A percentile compares a stretch with the other conserved stretches of the same genome.
Evolutionary conservation across 345 rosid species (phyloP).

Genomic region (Rhodomyrtus tomentosa): DNA sequence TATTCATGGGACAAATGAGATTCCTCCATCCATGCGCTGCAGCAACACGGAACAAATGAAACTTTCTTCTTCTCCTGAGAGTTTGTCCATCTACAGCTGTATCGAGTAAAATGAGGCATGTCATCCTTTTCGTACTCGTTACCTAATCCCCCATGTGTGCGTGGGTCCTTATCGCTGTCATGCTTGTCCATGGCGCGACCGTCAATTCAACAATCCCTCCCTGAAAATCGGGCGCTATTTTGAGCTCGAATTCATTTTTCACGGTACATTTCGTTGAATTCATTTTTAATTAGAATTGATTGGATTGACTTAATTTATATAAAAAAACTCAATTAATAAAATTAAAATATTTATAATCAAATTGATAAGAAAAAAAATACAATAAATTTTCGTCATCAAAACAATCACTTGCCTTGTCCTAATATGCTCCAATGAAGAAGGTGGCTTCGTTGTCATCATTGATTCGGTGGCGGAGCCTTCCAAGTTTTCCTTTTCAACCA

Average conservation of each 20-base stretch:
- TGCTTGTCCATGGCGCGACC: background rate
- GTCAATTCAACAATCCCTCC: background rate
- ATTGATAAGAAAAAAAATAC: too few relatives aligned
- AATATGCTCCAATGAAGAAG: background rate
- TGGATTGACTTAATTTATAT: too few relatives aligned
- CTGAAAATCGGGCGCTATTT: background rate
- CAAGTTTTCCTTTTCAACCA: background rate
- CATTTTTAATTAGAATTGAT: too few relatives aligned
- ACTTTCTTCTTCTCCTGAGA: background rate
- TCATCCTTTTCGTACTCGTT: background rate
- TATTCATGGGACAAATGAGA: background rate
- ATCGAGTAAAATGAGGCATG: background rate
- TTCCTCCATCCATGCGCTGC: background rate
- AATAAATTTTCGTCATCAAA: background rate
- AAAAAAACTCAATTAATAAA: too few relatives aligned
- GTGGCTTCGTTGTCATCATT: background rate
- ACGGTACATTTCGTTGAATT: rapidly evolving
- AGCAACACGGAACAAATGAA: background rate
- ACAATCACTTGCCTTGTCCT: background rate
- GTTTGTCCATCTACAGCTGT: background rate
- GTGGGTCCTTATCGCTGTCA: background rate
- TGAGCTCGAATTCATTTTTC: background rate
- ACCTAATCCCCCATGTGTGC: background rate
- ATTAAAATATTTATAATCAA: too few relatives aligned
- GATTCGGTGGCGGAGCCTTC: background rate